Evolutionary conservation across 371 early-diverging fungal genomes (phyloP).

Genomic region (Entomophthora muscae): DNA sequence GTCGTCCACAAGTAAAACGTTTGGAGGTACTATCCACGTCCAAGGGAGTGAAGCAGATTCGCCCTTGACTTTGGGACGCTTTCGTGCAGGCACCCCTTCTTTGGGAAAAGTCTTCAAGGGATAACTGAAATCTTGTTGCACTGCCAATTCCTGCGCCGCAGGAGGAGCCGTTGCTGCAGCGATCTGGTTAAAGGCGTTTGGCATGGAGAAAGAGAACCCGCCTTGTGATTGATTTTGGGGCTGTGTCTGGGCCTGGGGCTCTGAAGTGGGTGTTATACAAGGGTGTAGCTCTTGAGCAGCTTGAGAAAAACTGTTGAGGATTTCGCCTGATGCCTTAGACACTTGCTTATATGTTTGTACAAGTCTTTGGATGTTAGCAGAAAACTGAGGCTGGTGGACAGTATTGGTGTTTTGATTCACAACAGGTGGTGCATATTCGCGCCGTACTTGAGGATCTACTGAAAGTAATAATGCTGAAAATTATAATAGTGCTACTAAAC

Average conservation of each 20-base stretch:
- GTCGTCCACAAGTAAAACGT: constrained; percentile 59
- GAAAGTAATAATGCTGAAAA: neutral
- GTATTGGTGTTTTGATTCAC: neutral
- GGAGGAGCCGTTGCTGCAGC: neutral
- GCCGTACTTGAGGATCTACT: neutral
- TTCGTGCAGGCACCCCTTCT: neutral
- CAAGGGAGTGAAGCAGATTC: neutral
- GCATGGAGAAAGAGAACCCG: neutral
- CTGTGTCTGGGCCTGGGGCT: neutral
- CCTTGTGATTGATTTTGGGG: no score
- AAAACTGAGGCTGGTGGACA: neutral
- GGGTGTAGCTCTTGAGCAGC: constrained; percentile 13
- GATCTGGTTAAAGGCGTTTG: neutral
- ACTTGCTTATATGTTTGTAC: neutral
- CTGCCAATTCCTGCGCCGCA: neutral
- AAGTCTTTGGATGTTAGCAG: neutral
- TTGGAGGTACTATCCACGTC: constrained; percentile 44
- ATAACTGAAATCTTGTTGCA: neutral
- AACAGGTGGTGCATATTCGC: neutral
- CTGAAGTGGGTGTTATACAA: neutral
- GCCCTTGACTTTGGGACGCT: neutral
- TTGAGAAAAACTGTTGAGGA: constrained; percentile 12
- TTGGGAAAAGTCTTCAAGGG: neutral
- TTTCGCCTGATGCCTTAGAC: constrained; percentile 10
- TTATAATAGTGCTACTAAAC: neutral